These are phyloP conservation scores for Anisodus tanguticus DNA, from an alignment of 257 asterid species.

Conservation along the genomic window DNA sequence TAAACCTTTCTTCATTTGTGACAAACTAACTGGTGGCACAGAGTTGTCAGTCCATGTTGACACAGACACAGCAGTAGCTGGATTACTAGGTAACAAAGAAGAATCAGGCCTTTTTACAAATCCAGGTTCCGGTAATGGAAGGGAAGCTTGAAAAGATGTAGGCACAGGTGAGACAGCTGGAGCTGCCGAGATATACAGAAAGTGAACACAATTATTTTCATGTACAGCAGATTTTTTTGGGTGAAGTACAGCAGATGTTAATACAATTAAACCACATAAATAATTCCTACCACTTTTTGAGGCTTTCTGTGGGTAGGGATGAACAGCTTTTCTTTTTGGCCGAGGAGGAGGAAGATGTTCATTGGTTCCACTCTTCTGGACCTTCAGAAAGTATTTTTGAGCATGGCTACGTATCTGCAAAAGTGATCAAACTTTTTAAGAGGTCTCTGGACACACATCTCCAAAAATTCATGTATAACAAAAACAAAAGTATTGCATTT, in stretches of 20 bases:
- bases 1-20: conserved; percentile 59
- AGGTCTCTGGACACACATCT: not conserved
- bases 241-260: no score
- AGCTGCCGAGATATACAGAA: conserved; percentile 46
- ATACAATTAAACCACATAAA: not conserved
- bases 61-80: conserved; percentile 49
- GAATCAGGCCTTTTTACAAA: conserved; percentile 50
- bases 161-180: conserved; percentile 57
- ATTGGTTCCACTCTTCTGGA: conserved; percentile 83
- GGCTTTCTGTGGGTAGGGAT: conserved; percentile 97
- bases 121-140: conserved; percentile 59
- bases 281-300: conserved; percentile 58
- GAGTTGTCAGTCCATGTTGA: conserved; percentile 72
- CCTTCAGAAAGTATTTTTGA: conserved; percentile 88
- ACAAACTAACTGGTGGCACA: conserved; percentile 45
- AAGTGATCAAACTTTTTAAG: conserved; percentile 24
- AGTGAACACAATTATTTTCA: conserved; percentile 31
- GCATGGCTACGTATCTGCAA: conserved; percentile 98
- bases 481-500: not conserved
- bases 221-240: not conserved
- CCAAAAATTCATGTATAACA: not conserved
- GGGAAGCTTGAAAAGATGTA: conserved; percentile 55
- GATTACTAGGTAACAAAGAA: conserved; percentile 44
- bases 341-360: conserved; percentile 98
- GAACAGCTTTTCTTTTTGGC: conserved; percentile 94